A percentile compares a stretch with the other conserved stretches of the same genome.
phyloP scores from a whole-genome alignment of 208 protist genomes.

The Acanthamoeba comandoni region DNA sequence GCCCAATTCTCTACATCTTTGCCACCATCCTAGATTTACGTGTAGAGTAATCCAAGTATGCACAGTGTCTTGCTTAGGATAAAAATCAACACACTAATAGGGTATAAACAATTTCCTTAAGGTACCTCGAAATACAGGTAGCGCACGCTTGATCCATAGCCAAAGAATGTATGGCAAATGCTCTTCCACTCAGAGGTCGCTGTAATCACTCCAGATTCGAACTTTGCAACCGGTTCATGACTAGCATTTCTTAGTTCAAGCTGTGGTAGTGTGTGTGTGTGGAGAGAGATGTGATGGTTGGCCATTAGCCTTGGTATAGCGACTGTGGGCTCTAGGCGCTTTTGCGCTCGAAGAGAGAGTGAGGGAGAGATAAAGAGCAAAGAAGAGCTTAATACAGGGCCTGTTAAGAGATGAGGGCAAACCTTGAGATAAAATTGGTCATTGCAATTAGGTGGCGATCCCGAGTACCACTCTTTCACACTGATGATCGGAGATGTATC shows the following conservation, averaged over 20 bases:
- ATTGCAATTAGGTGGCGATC: constrained; percentile 28
- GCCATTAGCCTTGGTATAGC: no score
- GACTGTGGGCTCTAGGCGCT: no score
- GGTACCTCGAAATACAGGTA: constrained; percentile 65
- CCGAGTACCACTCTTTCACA: constrained; percentile 2
- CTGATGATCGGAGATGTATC: no score
- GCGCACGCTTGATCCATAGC: constrained; percentile 6
- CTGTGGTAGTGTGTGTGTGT: not conserved
- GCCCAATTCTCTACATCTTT: constrained; percentile 74
- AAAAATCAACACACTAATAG: not conserved
- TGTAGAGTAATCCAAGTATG: not conserved
- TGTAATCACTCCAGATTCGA: not conserved
- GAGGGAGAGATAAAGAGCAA: not conserved
- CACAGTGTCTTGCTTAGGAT: not conserved
- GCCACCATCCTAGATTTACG: constrained; percentile 33
- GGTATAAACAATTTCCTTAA: not conserved
- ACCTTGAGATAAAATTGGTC: constrained; percentile 66
- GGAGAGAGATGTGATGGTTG: no score
- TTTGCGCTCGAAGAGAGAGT: no score
- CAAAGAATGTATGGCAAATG: constrained; percentile 15
- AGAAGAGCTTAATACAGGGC: not conserved
- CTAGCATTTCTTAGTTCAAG: constrained; percentile 33
- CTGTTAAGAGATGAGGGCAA: not conserved
- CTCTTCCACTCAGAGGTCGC: not conserved
- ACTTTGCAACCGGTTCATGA: not conserved